A percentile compares a stretch with the other conserved stretches of the same genome.
Conservation (phyloP, 2,329 filamentous ascomycete species). For the Colletotrichum eremochloae region DNA sequence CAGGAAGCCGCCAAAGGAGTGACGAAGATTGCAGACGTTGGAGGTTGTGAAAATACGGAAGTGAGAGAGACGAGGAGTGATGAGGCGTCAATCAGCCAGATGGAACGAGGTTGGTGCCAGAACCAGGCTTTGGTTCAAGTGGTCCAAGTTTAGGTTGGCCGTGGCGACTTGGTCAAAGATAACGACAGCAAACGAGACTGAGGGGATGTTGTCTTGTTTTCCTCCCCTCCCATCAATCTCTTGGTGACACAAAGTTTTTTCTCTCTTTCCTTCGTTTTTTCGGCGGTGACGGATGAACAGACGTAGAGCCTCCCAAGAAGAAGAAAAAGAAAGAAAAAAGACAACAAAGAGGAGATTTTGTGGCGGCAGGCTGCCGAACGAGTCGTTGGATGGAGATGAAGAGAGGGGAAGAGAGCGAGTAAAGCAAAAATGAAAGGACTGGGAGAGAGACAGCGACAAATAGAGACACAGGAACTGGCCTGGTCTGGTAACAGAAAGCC, state of each 20-base stretch:
- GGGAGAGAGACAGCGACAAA: not conserved
- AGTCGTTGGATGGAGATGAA: slow-evolving; percentile 3
- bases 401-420: not conserved
- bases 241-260: slow-evolving; percentile 22
- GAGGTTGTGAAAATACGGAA: slow-evolving; percentile 11
- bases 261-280: slow-evolving; percentile 23
- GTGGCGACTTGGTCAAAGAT: slow-evolving; percentile 29
- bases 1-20: slow-evolving; percentile 36
- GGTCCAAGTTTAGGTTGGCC: slow-evolving; percentile 22
- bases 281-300: slow-evolving; percentile 36
- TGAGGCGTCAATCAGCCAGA: slow-evolving; percentile 30
- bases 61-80: slow-evolving; percentile 18
- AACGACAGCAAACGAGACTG: slow-evolving; percentile 24
- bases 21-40: slow-evolving; percentile 14
- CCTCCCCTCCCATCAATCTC: not conserved
- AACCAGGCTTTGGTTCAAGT: slow-evolving; percentile 27
- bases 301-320: slow-evolving; percentile 34
- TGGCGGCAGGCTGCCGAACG: slow-evolving; percentile 11
- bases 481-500: slow-evolving; percentile 27
- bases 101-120: slow-evolving; percentile 16
- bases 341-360: slow-evolving; percentile 15
- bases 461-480: slow-evolving; percentile 16
- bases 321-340: slow-evolving; percentile 3
- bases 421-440: not conserved
- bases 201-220: slow-evolving; percentile 26